Evolutionary conservation across 345 rosid species (phyloP), one percentile per base, ranked within the genome.

Genomic region (Cardamine chenopodiifolia): DNA sequence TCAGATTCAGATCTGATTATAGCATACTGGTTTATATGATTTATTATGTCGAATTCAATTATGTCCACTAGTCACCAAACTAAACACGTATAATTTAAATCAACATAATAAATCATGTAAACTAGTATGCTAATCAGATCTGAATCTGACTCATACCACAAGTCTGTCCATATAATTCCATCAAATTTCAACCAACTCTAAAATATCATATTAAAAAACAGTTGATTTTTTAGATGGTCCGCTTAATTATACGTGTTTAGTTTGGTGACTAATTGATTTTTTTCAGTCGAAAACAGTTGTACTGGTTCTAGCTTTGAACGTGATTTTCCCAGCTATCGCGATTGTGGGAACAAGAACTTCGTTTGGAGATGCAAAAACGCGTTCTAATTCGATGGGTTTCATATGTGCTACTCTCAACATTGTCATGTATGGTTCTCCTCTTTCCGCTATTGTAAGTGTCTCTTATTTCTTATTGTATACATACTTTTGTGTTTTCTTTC

Each of bases 391-490:
- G 4, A 73, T 86, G 28, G 96, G 97, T 8, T 82, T 89, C 68
- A 57, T 88, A 62, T 54, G 88, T 68, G 82, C 89, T 0, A 87
- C 80, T n/a, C 89, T 90, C 39, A 86, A 87, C 68, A 80, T 89
- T 29, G 23, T 89, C 59, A 89, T 88, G 91, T 91, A 91, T 71
- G 97, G 82, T 20, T 89, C 97, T 4, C 97, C 97, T 84, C 83
- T 89, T 29, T 86, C 93, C 7, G 95, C 84, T 32, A 85, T 89
- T 85, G 95, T 91, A 84, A 75, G 71, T 78, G 52, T 73, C 32
- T 50, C 14, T 20, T 29, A 14, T 5, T 57, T 39, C 18, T 44
- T 58, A 14, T 60, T n/a, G 5, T 35, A 20, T 10, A 12, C 19
- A 31, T 32, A 44, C 2, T 57, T 29, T 6, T 9, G 44, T 15